Percentiles rank a stretch among this genome's conserved stretches.
Conservation (phyloP, 306 rosid species). For the Fagus sylvatica region DNA sequence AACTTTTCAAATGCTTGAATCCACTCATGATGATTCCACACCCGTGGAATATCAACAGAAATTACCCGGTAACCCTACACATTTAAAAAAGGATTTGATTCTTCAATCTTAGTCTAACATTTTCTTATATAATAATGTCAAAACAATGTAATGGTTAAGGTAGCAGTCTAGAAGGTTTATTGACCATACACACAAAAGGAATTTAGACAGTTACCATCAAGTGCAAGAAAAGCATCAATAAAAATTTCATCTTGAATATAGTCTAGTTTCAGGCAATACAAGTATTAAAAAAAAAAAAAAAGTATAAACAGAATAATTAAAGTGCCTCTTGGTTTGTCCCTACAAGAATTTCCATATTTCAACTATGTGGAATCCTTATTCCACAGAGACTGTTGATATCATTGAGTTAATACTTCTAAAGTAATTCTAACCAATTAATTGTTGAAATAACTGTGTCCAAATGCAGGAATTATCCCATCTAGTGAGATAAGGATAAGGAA, state of each 20-base stretch:
- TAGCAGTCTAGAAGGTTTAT: neutral
- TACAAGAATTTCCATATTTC: neutral
- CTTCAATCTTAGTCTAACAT: neutral
- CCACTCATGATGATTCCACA: slow-evolving; percentile 95
- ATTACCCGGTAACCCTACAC: slow-evolving; percentile 93
- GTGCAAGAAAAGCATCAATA: neutral
- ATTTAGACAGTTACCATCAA: neutral
- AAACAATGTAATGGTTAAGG: neutral
- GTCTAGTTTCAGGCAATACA: neutral
- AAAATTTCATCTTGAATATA: neutral
- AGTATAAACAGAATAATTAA: neutral
- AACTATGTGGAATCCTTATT: neutral
- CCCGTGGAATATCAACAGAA: slow-evolving; percentile 93
- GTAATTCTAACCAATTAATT: neutral
- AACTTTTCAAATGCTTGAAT: slow-evolving; percentile 94
- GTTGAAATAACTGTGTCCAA: neutral
- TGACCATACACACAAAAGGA: neutral
- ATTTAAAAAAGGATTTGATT: slow-evolving; percentile 8
- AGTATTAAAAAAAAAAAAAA: neutral
- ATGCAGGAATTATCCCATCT: neutral
- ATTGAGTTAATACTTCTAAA: neutral
- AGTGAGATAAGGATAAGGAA: neutral
- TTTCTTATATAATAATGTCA: neutral
- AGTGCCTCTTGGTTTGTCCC: neutral
- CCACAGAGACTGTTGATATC: neutral